These are phyloP conservation scores for Exutisphaerella laricina DNA, from an alignment of 2,329 filamentous ascomycete species.

Conservation along the genomic window DNA sequence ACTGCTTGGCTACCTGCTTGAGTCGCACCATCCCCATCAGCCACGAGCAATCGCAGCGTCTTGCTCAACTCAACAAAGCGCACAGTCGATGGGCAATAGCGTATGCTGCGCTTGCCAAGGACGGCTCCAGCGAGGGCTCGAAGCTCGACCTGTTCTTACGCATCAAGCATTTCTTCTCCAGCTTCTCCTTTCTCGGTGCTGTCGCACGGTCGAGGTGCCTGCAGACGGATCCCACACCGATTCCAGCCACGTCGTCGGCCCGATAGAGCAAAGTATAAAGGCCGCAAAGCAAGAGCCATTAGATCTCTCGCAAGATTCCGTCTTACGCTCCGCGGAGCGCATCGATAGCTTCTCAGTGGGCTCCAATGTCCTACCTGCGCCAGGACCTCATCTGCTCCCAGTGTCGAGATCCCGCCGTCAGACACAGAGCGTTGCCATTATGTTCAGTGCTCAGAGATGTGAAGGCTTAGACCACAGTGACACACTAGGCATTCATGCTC, in stretches of 20 bases:
- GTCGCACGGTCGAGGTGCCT: background rate
- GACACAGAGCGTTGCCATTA: background rate
- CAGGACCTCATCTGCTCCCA: background rate
- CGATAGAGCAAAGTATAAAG: background rate
- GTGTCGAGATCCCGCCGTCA: background rate
- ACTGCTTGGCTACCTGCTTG: background rate
- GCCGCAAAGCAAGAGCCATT: background rate
- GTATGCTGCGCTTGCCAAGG: background rate
- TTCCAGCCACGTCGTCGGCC: background rate
- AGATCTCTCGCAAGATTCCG: background rate
- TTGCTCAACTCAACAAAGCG: background rate
- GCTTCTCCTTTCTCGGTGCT: background rate
- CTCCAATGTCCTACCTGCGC: background rate
- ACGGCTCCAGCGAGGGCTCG: background rate
- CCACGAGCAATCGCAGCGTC: background rate
- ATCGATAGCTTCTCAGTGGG: background rate
- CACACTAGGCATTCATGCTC: background rate
- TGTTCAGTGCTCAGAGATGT: background rate
- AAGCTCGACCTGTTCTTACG: background rate
- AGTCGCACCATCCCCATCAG: background rate
- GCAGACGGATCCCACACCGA: too few species aligned
- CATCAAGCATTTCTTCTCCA: conserved; percentile 2
- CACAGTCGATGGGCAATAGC: background rate
- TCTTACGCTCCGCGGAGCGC: background rate
- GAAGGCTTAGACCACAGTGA: background rate